phyloP scores from a whole-genome alignment of 1,139 yeast genomes.

The Diutina ranongensis region DNA sequence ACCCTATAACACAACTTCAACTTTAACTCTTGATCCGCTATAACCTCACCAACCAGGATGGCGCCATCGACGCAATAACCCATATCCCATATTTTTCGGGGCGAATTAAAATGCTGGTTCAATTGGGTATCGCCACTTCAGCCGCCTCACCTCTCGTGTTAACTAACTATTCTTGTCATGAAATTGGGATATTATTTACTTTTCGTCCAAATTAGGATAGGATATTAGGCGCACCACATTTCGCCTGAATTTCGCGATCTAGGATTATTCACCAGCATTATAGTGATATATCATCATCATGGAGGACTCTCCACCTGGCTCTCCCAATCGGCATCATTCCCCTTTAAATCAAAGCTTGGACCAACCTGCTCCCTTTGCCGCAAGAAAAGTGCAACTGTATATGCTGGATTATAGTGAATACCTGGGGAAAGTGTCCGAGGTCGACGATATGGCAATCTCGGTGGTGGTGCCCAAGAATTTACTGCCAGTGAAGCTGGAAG shows the following conservation, averaged over 20 bases:
- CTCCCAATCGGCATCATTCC: neutral
- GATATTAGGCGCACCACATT: neutral
- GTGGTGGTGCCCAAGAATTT: constrained; percentile 1
- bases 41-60: too few relatives aligned
- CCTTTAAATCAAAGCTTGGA: neutral
- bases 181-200: too few relatives aligned
- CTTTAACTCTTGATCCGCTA: too few relatives aligned
- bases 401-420: constrained; percentile 3
- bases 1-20: too few relatives aligned
- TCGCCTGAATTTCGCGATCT: neutral
- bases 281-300: neutral
- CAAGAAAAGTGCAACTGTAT: constrained; percentile 1
- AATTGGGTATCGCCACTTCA: too few relatives aligned
- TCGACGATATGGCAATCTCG: constrained; percentile 3
- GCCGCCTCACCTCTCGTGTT: too few relatives aligned
- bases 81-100: too few relatives aligned
- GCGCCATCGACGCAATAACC: too few relatives aligned
- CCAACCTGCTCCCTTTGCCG: neutral
- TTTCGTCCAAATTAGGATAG: too few relatives aligned
- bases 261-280: neutral
- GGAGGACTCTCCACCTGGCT: neutral
- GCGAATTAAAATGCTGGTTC: too few relatives aligned
- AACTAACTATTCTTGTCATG: too few relatives aligned
- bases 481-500: neutral
- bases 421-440: neutral